phyloP scores from a whole-genome alignment of 2,329 filamentous ascomycete species.

The Epichloe gansuensis region DNA sequence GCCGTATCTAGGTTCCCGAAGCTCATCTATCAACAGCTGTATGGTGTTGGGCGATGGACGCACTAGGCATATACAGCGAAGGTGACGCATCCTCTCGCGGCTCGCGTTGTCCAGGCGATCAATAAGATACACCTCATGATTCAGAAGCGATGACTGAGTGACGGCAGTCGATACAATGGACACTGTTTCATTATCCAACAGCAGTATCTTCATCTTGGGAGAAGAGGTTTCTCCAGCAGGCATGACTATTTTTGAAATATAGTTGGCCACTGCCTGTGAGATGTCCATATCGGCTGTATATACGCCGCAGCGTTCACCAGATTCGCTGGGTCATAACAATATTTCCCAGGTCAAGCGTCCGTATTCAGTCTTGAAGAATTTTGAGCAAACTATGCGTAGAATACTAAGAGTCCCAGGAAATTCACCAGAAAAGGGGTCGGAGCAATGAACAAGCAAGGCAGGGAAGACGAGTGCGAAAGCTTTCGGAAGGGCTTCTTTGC shows the following conservation, averaged over 20 bases:
- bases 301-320: not conserved
- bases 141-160: conserved; percentile 87
- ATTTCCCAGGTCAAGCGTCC: not conserved
- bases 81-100: conserved; percentile 94
- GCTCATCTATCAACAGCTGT: conserved; percentile 85
- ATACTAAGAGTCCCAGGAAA: not conserved
- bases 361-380: not conserved
- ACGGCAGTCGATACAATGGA: conserved; percentile 89
- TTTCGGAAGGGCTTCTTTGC: not conserved
- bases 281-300: conserved; percentile 58
- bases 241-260: conserved; percentile 92
- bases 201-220: conserved; percentile 94
- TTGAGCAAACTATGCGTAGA: not conserved
- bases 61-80: conserved; percentile 85
- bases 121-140: conserved; percentile 95
- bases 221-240: conserved; percentile 55
- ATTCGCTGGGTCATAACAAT: not conserved
- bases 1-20: conserved; percentile 91
- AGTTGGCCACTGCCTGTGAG: conserved; percentile 81
- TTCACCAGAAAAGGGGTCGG: not conserved
- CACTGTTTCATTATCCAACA: conserved; percentile 88
- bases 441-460: not conserved
- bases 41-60: conserved; percentile 87
- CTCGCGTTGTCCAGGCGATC: conserved; percentile 83
- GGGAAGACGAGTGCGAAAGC: not conserved